phyloP scores from a whole-genome alignment of 352 stramenopile genomes.

The Phytopythium chamaehyphon region DNA sequence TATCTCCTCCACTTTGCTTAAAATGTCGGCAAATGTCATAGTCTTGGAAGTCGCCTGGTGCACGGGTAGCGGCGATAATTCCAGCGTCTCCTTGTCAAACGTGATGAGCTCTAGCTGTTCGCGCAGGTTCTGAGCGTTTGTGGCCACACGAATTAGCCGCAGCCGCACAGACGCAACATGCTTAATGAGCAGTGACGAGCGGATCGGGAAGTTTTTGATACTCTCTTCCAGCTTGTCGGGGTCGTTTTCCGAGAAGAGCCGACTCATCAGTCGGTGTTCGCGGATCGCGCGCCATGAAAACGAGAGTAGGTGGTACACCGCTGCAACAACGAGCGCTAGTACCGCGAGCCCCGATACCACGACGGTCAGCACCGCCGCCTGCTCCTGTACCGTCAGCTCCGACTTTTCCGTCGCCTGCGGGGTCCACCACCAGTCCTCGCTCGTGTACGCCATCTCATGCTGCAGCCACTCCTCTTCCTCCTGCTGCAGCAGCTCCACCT shows the following conservation, averaged over 20 bases:
- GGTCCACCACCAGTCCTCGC: slow-evolving; percentile 37
- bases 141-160: slow-evolving; percentile 41
- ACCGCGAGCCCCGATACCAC: slow-evolving; percentile 39
- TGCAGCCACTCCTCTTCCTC: not conserved
- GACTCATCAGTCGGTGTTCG: slow-evolving; percentile 34
- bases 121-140: slow-evolving; percentile 25
- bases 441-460: not conserved
- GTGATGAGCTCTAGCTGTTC: slow-evolving; percentile 25
- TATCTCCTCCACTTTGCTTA: slow-evolving; percentile 49
- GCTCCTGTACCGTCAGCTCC: slow-evolving; percentile 55
- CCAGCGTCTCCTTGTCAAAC: slow-evolving; percentile 38
- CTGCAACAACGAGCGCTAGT: slow-evolving; percentile 27
- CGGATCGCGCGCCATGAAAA: slow-evolving; percentile 38
- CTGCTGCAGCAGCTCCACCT: not conserved
- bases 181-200: slow-evolving; percentile 40
- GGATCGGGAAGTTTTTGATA: slow-evolving; percentile 25
- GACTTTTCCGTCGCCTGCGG: slow-evolving; percentile 21
- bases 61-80: slow-evolving; percentile 34
- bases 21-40: slow-evolving; percentile 66
- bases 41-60: slow-evolving; percentile 24
- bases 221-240: slow-evolving; percentile 18
- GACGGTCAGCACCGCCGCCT: slow-evolving; percentile 50
- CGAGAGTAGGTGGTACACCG: slow-evolving; percentile 35
- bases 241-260: slow-evolving; percentile 32
- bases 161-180: slow-evolving; percentile 41